These are phyloP conservation scores for Vigna unguiculata DNA, from an alignment of 306 rosid genomes.

Conservation along the genomic window DNA sequence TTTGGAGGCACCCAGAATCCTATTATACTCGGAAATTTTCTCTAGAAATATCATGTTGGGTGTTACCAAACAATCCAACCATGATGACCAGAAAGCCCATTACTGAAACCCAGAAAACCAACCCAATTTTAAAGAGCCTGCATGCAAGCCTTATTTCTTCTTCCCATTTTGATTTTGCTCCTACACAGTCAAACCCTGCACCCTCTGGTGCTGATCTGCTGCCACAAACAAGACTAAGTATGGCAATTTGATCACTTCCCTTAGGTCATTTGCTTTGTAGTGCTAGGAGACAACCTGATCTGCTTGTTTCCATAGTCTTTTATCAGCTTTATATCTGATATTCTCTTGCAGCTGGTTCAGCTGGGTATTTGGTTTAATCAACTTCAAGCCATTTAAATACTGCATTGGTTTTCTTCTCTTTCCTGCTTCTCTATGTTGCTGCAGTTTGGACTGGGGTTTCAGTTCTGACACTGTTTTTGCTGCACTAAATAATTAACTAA, in stretches of 20 bases:
- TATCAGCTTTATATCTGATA: not conserved
- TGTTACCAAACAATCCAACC: conserved; percentile 3
- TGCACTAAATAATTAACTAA: not conserved
- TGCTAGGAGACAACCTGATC: not conserved
- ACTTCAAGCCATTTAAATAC: not conserved
- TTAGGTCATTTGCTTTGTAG: not conserved
- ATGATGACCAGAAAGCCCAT: not conserved
- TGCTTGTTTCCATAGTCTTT: not conserved
- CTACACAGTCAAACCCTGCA: not conserved
- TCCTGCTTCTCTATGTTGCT: not conserved
- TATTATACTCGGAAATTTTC: not conserved
- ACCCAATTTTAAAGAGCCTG: not conserved
- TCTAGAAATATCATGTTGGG: not conserved
- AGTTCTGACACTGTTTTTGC: not conserved
- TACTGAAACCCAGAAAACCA: not conserved
- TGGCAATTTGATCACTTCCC: not conserved
- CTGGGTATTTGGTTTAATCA: not conserved
- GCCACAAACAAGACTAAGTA: not conserved
- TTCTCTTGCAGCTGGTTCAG: not conserved
- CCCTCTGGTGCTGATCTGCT: not conserved
- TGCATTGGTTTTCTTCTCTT: not conserved
- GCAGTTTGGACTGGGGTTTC: not conserved
- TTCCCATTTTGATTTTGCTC: not conserved
- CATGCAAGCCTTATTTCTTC: not conserved
- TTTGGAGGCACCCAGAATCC: not conserved